A percentile compares a stretch with the other conserved stretches of the same genome.
Evolutionary conservation across 768 basidiomycete species (phyloP).

Genomic region (Atractiella rhizophila): DNA sequence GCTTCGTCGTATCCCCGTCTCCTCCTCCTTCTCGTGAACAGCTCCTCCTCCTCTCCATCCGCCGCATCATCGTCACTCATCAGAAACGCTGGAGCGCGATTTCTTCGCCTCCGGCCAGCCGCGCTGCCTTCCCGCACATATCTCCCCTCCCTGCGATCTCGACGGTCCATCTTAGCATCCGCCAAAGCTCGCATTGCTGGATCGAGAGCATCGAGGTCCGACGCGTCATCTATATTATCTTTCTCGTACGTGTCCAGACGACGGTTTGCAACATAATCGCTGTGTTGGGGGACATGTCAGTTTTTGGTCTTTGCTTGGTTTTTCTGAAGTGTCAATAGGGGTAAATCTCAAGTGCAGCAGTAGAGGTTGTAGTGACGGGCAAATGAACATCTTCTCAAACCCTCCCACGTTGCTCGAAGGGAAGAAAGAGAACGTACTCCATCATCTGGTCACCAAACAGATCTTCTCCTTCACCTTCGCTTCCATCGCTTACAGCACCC

Average conservation of each 20-base stretch:
- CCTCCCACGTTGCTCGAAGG: background rate
- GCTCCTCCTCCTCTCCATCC: conserved; percentile 35
- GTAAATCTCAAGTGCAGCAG: too few species aligned
- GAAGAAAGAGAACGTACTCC: conserved; percentile 31
- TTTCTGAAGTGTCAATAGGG: too few species aligned
- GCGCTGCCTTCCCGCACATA: too few species aligned
- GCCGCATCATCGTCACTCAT: conserved; percentile 61
- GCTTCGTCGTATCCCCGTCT: conserved; percentile 85
- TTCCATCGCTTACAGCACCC: conserved; percentile 25
- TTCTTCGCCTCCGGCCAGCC: conserved; percentile 42
- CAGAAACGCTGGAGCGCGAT: conserved; percentile 64
- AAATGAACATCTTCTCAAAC: background rate
- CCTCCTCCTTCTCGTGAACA: conserved; percentile 42
- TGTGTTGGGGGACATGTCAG: conserved; percentile 11
- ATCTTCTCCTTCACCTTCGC: conserved; percentile 77
- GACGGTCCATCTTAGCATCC: conserved; percentile 61
- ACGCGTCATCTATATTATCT: conserved; percentile 57
- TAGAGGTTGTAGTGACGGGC: background rate
- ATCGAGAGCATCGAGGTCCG: conserved; percentile 41
- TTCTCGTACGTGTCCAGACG: conserved; percentile 67
- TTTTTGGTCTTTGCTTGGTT: conserved; percentile 5
- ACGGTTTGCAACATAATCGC: conserved; percentile 62
- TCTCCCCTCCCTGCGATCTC: conserved; percentile 48
- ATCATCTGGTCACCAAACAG: conserved; percentile 54
- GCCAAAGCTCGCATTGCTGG: conserved; percentile 48